Base-by-base conservation (phyloP, 1,284 basidiomycete species). In the Vanrija pseudolonga region DNA sequence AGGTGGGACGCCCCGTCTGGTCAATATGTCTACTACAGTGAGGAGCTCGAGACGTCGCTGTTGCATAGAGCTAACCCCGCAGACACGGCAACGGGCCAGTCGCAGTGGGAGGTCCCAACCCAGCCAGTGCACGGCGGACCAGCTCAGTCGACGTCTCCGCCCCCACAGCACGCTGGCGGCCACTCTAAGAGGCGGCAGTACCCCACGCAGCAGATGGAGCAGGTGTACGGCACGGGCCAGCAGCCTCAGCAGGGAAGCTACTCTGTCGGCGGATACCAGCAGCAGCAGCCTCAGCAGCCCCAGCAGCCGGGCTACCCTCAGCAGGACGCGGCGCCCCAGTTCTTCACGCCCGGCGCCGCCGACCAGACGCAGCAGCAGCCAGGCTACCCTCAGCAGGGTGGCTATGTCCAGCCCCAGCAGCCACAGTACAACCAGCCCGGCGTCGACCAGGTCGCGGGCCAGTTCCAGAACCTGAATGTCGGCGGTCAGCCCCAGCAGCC, bases 401-500 rank as follows among this genome's bases (percentile, higher is more conserved):
- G 51, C 32, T 55, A 52, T n/a, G 79, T 78, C 22, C 73, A 76
- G 43, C 52, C 80, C 59, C 32, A 32, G 32, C 80, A 82, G 57
- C 80, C 83, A 22, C 77, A 76, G 32, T 85, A 84, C 64, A 7
- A 12, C 11, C 53, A 56, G 48, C 38, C 28, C 11, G 68, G 62
- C 39, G 71, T 91, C 26, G 84, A 85, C 63, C 83, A 84, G 41
- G 80, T 96, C 61, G 77, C 88, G 8, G 86, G 87, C 66, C 92
- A 96, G 76, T 95, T 97, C 70, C 80, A 85, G 45, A 83, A 87
- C 73, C 92, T 97, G 90, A 86, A 86, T 50, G 78, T 96, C 70
- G 65, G 64, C 18, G 84, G 84, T 72, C 88, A 86, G 69, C 84
- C 83, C 28, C 32, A 32, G 32, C 32, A 32, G 32, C 59, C 65